phyloP scores from a whole-genome alignment of 2,329 filamentous ascomycete species.

The Knoxdaviesia capensis region DNA sequence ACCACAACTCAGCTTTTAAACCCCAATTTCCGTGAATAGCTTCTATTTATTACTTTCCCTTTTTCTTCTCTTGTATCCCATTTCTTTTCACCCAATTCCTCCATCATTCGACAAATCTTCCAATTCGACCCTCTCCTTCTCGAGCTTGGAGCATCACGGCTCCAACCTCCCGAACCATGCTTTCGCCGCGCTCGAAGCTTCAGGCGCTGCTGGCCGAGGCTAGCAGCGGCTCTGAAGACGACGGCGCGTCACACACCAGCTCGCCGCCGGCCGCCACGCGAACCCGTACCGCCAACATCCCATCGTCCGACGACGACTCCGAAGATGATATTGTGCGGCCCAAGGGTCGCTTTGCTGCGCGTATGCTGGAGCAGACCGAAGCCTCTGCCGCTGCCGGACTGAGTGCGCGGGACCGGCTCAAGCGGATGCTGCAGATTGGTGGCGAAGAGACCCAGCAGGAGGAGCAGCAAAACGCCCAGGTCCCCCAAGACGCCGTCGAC shows the following conservation, averaged over 20 bases:
- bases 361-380: conserved; percentile 27
- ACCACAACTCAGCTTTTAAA: no score
- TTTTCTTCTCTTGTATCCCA: no score
- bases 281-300: neutral
- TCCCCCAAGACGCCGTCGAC: conserved; percentile 12
- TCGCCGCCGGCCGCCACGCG: neutral
- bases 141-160: neutral
- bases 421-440: conserved; percentile 17
- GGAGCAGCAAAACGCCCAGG: conserved; percentile 11
- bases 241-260: conserved; percentile 5
- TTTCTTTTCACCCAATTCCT: no score
- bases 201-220: conserved; percentile 29
- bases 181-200: conserved; percentile 34
- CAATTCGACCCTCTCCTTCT: neutral
- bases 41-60: no score
- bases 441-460: conserved; percentile 11
- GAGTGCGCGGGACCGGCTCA: conserved; percentile 20
- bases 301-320: conserved; percentile 3
- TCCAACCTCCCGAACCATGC: neutral
- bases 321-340: conserved; percentile 23
- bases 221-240: conserved; percentile 28
- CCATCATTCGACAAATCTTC: no score
- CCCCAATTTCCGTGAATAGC: no score
- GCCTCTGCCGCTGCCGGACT: conserved; percentile 8
- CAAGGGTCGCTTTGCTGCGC: conserved; percentile 41